phyloP scores from a whole-genome alignment of 2,329 filamentous ascomycete species.

The Capronia coronata region DNA sequence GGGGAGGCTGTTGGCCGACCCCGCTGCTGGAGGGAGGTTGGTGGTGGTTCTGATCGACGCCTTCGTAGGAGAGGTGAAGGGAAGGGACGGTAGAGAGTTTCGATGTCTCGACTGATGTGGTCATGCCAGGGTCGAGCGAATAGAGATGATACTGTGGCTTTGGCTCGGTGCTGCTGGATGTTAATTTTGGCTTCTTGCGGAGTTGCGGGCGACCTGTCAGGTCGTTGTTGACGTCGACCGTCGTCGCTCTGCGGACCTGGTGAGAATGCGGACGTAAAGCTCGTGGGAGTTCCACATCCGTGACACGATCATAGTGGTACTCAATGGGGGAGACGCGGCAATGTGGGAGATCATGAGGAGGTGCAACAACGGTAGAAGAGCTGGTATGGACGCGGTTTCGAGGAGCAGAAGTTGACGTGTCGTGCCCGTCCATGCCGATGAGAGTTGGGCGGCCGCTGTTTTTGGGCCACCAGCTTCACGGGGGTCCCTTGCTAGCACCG shows the following conservation, averaged over 20 bases:
- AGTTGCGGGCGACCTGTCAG: conserved; percentile 20
- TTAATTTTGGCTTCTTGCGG: conserved; percentile 25
- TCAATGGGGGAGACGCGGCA: conserved; percentile 4
- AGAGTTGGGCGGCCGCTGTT: conserved; percentile 7
- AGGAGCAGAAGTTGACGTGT: conserved; percentile 6
- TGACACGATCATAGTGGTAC: conserved; percentile 12
- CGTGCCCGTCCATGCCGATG: background rate
- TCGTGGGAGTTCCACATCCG: conserved; percentile 10
- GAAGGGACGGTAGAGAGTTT: conserved; percentile 19
- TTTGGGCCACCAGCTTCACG: conserved; percentile 1
- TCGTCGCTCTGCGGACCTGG: conserved; percentile 12
- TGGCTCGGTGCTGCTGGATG: conserved; percentile 6
- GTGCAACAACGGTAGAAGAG: background rate
- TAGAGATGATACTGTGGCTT: conserved; percentile 1
- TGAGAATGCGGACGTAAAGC: conserved; percentile 11
- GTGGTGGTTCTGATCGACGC: conserved; percentile 8
- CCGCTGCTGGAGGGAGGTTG: conserved; percentile 11
- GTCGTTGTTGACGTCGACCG: conserved; percentile 10
- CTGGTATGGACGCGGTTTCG: conserved; percentile 3
- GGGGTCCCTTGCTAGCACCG: conserved; percentile 16
- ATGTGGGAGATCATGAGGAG: conserved; percentile 9
- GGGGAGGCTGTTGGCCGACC: conserved; percentile 10
- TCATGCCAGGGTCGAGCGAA: conserved; percentile 17
- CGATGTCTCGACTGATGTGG: conserved; percentile 11
- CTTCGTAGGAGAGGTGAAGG: conserved; percentile 13